These are phyloP conservation scores for Kwoniella dejecticola DNA, from an alignment of 768 basidiomycete genomes.

Conservation along the genomic window DNA sequence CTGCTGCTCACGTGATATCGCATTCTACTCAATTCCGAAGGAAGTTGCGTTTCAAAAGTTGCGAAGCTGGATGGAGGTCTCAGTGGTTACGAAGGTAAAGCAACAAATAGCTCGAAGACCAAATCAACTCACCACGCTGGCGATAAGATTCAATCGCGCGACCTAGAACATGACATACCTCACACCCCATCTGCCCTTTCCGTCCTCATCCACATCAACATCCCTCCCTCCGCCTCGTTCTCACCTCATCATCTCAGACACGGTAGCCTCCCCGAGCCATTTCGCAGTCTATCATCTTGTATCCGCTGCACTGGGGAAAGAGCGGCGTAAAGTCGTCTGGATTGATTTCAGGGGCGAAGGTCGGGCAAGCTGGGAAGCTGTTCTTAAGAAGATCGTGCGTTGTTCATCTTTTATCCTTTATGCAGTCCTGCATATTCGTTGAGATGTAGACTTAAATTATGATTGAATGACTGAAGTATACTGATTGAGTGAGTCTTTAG, in stretches of 20 bases:
- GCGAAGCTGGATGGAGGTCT: too few relatives aligned
- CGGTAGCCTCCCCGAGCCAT: constrained; percentile 37
- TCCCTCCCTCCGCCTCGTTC: constrained; percentile 40
- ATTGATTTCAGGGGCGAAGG: constrained; percentile 49
- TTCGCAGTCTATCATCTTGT: constrained; percentile 47
- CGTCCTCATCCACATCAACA: constrained; percentile 7
- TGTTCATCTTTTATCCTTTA: too few relatives aligned
- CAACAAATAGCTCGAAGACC: too few relatives aligned
- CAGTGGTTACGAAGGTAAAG: too few relatives aligned
- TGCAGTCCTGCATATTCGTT: neutral
- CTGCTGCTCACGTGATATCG: constrained; percentile 2
- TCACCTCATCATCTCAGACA: constrained; percentile 50
- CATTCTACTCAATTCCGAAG: neutral
- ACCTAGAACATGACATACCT: constrained; percentile 38
- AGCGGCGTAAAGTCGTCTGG: constrained; percentile 30
- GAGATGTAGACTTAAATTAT: neutral
- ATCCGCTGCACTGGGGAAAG: constrained; percentile 27
- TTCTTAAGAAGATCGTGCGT: constrained; percentile 49
- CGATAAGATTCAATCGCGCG: too few relatives aligned
- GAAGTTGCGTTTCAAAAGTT: too few relatives aligned
- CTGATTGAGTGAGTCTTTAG: too few relatives aligned
- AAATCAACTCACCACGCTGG: too few relatives aligned
- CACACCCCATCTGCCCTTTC: constrained; percentile 38
- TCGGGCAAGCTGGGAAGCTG: constrained; percentile 40
- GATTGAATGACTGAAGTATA: too few relatives aligned